Evolutionary conservation across 805 yeast species (phyloP).

Genomic region (Wickerhamiella sergipiensis): DNA sequence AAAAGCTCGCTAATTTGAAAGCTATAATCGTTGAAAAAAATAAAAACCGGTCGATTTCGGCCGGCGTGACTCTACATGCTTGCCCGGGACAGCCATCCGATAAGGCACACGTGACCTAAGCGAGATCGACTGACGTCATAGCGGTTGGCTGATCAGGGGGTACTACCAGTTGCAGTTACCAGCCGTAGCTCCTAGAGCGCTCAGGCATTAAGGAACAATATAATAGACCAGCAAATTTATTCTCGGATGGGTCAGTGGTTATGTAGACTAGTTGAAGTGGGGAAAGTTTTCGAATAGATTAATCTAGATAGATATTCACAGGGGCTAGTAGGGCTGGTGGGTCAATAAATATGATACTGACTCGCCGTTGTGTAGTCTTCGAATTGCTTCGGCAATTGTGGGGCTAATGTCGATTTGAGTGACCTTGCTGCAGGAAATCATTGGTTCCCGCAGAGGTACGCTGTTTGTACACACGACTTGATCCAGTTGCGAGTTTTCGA

Average conservation of each 20-base stretch:
- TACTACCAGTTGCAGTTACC: too few species aligned
- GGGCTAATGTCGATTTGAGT: slow-evolving; percentile 77
- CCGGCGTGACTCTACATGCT: background rate
- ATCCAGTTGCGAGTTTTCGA: slow-evolving; percentile 52
- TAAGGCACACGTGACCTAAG: background rate
- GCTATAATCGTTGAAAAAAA: too few species aligned
- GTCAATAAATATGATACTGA: slow-evolving; percentile 77
- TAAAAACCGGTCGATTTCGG: background rate
- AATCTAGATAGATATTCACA: background rate
- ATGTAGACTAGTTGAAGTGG: too few species aligned
- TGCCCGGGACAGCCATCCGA: background rate
- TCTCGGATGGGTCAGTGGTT: too few species aligned
- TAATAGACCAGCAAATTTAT: too few species aligned
- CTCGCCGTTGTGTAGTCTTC: slow-evolving; percentile 94
- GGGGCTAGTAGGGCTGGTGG: slow-evolving; percentile 35
- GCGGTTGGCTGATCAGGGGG: too few species aligned
- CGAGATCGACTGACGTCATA: background rate
- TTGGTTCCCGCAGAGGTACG: slow-evolving; percentile 63
- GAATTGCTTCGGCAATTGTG: slow-evolving; percentile 81
- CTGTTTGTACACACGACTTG: slow-evolving; percentile 86
- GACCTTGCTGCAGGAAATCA: slow-evolving; percentile 48
- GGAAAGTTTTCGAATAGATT: too few species aligned
- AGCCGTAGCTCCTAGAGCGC: too few species aligned
- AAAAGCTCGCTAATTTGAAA: too few species aligned
- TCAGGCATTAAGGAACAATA: too few species aligned